These are phyloP conservation scores for Thalia dealbata DNA, from an alignment of 176 grass and related monocot genomes.

Conservation along the genomic window DNA sequence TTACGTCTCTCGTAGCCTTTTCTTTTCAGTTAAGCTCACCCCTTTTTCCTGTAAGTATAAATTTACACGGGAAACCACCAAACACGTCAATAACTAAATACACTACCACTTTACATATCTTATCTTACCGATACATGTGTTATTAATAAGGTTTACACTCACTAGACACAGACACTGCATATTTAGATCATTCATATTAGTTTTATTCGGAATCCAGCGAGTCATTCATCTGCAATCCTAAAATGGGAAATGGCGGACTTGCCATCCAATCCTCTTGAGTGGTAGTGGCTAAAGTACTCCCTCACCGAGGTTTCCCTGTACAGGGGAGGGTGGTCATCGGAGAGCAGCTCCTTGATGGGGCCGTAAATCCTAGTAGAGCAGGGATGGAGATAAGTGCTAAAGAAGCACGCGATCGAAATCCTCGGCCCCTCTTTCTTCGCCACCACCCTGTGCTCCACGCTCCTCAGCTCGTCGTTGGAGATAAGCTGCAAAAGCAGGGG, in stretches of 20 bases:
- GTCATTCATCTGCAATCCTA: background rate
- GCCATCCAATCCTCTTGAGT: background rate
- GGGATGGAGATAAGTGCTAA: background rate
- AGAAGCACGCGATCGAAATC: slow-evolving; percentile 20
- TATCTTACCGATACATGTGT: too few species aligned
- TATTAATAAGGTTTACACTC: too few species aligned
- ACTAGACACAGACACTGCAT: too few species aligned
- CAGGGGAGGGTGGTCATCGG: slow-evolving; percentile 5
- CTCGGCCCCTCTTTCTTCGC: background rate
- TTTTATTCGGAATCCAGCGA: too few species aligned
- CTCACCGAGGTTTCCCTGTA: slow-evolving; percentile 1
- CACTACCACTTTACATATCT: too few species aligned
- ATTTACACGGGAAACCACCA: too few species aligned
- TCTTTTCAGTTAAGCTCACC: too few species aligned
- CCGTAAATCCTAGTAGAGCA: background rate
- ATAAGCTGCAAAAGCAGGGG: background rate
- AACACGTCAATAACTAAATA: too few species aligned
- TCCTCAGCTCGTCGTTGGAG: slow-evolving; percentile 9
- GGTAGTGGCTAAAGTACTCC: background rate
- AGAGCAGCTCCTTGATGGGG: slow-evolving; percentile 7
- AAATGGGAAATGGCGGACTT: background rate
- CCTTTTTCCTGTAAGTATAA: too few species aligned
- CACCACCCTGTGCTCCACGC: slow-evolving; percentile 14
- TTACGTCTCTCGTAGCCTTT: too few species aligned
- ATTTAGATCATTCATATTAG: too few species aligned